phyloP scores from a whole-genome alignment of 306 rosid genomes.

The Ormosia semicastrata region DNA sequence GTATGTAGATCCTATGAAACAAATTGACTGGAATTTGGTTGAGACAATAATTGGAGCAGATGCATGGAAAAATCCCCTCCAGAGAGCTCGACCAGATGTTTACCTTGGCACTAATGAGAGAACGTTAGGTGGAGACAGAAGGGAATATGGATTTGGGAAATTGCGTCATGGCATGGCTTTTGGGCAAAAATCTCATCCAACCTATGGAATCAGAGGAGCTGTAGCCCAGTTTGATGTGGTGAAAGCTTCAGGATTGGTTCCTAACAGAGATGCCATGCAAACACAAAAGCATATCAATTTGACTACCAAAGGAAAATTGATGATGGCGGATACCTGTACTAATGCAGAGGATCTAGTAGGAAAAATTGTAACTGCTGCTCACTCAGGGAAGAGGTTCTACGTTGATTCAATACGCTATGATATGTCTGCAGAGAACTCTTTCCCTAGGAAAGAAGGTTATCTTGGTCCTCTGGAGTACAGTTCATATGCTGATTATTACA shows the following conservation, averaged over 20 bases:
- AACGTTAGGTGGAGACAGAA: conserved; percentile 95
- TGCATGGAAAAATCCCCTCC: conserved; percentile 98
- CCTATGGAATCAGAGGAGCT: conserved; percentile 99
- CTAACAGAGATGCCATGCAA: conserved; percentile 52
- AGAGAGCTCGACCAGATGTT: conserved; percentile 98
- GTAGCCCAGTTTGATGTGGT: conserved; percentile 97
- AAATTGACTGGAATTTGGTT: conserved; percentile 94
- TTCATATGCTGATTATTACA: conserved; percentile 97
- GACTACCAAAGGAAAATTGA: conserved; percentile 55
- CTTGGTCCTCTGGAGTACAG: conserved; percentile 99
- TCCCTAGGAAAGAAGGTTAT: conserved; percentile 97
- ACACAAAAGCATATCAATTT: conserved; percentile 41
- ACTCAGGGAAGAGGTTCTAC: conserved; percentile 96
- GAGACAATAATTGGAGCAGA: conserved; percentile 67
- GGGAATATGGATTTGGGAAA: conserved; percentile 95
- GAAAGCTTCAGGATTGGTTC: conserved; percentile 94
- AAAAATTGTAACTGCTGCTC: conserved; percentile 95
- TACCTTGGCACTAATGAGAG: conserved; percentile 99
- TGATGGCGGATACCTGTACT: conserved; percentile 85
- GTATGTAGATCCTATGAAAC: conserved; percentile 68
- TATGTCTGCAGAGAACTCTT: conserved; percentile 93
- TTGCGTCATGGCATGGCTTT: conserved; percentile 94
- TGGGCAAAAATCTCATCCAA: conserved; percentile 96
- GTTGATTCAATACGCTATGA: conserved; percentile 90
- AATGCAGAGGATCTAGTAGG: conserved; percentile 77